phyloP scores from a whole-genome alignment of 163 green algal genomes.

The Scenedesmus sp. region DNA sequence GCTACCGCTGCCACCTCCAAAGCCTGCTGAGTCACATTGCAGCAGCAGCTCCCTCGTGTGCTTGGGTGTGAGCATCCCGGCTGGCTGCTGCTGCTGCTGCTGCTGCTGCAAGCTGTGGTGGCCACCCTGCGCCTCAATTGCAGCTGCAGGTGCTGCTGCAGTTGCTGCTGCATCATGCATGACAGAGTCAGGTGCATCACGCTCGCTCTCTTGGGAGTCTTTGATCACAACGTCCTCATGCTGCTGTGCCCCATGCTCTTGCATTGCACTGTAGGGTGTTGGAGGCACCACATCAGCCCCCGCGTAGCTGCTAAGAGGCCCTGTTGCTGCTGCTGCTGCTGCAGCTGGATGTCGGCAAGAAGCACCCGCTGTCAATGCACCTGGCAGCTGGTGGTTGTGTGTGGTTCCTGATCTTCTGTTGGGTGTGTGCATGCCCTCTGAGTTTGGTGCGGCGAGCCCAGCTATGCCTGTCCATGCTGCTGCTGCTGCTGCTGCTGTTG shows the following conservation, averaged over 20 bases:
- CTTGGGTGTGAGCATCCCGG: not conserved
- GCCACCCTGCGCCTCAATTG: not conserved
- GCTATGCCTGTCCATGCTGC: not conserved
- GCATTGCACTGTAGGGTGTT: slow-evolving; percentile 11
- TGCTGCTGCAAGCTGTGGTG: slow-evolving; percentile 1
- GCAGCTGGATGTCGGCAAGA: not conserved
- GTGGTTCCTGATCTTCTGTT: not conserved
- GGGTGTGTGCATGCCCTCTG: not conserved
- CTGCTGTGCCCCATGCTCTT: not conserved
- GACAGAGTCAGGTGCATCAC: not conserved
- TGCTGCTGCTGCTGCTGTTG: slow-evolving; percentile 1
- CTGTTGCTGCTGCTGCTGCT: not conserved
- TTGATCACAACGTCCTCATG: slow-evolving; percentile 3
- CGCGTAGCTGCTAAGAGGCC: not conserved
- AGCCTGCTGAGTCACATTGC: not conserved
- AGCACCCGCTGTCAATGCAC: not conserved
- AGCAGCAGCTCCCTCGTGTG: not conserved
- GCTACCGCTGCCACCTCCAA: not conserved
- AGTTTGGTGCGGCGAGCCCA: not conserved
- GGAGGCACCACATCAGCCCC: slow-evolving; percentile 16
- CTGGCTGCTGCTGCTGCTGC: slow-evolving; percentile 5
- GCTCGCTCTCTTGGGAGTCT: not conserved
- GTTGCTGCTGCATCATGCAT: not conserved
- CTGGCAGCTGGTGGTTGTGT: not conserved
- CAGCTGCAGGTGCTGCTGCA: not conserved